phyloP scores from a whole-genome alignment of 2,329 filamentous ascomycete genomes.

The Penicillium sp. region DNA sequence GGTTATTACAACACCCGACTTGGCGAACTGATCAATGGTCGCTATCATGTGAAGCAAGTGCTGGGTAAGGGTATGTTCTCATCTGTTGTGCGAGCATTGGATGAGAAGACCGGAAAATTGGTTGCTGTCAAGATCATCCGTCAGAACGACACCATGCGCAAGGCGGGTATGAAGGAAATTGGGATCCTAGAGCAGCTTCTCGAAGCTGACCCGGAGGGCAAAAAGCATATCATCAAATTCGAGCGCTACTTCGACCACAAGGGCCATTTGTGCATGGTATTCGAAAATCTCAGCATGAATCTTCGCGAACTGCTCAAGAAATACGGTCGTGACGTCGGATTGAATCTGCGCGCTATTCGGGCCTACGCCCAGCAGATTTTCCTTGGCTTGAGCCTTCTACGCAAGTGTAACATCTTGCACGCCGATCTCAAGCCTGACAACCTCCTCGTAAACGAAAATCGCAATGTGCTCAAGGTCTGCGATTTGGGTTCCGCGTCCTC shows the following conservation, averaged over 20 bases:
- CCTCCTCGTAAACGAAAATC: constrained; percentile 81
- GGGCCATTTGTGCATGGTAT: constrained; percentile 91
- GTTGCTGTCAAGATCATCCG: constrained; percentile 98
- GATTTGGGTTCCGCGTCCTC: constrained; percentile 96
- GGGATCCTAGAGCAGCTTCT: constrained; percentile 86
- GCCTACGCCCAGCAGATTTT: constrained; percentile 95
- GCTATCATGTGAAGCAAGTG: constrained; percentile 83
- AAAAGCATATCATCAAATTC: constrained; percentile 87
- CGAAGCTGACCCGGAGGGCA: constrained; percentile 79
- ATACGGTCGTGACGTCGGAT: constrained; percentile 89
- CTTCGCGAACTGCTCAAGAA: constrained; percentile 92
- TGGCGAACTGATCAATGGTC: constrained; percentile 82
- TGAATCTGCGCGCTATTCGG: constrained; percentile 82
- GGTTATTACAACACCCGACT: constrained; percentile 95
- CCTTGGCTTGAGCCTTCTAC: constrained; percentile 78
- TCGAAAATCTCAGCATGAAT: constrained; percentile 91
- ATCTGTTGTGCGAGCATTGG: constrained; percentile 84
- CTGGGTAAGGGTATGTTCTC: constrained; percentile 96
- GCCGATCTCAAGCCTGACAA: constrained; percentile 98
- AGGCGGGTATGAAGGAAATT: constrained; percentile 92
- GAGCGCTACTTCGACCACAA: constrained; percentile 90
- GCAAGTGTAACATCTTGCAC: constrained; percentile 89
- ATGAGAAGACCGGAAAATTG: constrained; percentile 69
- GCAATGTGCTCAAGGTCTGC: constrained; percentile 87
- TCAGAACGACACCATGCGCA: constrained; percentile 88